These are phyloP conservation scores for Plectosphaerella sp. DNA, from an alignment of 2,329 filamentous ascomycete species.

Conservation along the genomic window DNA sequence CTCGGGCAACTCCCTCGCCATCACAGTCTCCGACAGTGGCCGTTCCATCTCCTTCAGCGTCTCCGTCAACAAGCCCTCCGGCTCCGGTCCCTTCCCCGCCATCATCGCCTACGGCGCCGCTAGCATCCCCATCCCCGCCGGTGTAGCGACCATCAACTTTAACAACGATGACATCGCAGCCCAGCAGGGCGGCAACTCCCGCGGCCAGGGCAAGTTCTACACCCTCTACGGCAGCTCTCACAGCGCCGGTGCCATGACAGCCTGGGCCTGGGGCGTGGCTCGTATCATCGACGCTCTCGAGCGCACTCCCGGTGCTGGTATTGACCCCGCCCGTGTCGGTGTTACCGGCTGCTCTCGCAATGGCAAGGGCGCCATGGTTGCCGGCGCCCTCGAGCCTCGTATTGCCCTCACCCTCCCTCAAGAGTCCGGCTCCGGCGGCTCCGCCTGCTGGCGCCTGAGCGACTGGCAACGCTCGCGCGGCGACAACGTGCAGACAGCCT, in stretches of 20 bases:
- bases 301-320: constrained; percentile 26
- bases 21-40: constrained; percentile 26
- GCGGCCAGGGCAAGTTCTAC: constrained; percentile 44
- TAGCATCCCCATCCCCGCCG: constrained; percentile 38
- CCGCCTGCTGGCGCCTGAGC: constrained; percentile 41
- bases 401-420: constrained; percentile 45
- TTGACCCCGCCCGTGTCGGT: constrained; percentile 30
- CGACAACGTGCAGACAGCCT: constrained; percentile 42
- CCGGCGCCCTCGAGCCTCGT: constrained; percentile 41
- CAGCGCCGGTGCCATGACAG: constrained; percentile 40
- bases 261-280: constrained; percentile 46
- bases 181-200: constrained; percentile 28
- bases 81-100: constrained; percentile 36
- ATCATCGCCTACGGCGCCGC: constrained; percentile 41
- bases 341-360: constrained; percentile 48
- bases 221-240: constrained; percentile 40
- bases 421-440: constrained; percentile 43
- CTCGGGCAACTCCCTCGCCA: constrained; percentile 27
- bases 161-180: constrained; percentile 43
- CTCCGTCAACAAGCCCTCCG: constrained; percentile 20
- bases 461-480: constrained; percentile 30
- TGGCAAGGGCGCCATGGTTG: constrained; percentile 46
- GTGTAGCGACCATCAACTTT: constrained; percentile 42
- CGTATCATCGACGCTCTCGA: constrained; percentile 45
- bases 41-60: constrained; percentile 25